Evolutionary conservation across 2,329 filamentous ascomycete species (phyloP).

Genomic region (Aureobasidium vineae): DNA sequence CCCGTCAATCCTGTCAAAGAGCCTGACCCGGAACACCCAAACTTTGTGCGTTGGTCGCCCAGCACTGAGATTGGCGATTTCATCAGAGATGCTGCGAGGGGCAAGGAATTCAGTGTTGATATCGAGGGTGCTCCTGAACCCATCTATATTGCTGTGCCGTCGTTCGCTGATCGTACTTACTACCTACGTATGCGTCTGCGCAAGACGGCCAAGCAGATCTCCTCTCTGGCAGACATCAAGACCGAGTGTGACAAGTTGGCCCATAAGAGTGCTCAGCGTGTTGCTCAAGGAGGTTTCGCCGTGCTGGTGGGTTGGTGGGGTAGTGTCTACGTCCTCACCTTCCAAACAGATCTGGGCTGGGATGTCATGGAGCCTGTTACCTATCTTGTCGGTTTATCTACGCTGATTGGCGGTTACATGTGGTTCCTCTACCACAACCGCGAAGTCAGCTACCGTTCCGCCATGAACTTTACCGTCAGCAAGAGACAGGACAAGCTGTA

Average conservation of each 20-base stretch:
- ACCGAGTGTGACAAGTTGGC: slow-evolving; percentile 76
- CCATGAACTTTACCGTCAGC: slow-evolving; percentile 82
- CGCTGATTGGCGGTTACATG: slow-evolving; percentile 84
- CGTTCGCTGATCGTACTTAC: slow-evolving; percentile 86
- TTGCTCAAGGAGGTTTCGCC: slow-evolving; percentile 77
- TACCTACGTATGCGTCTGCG: slow-evolving; percentile 76
- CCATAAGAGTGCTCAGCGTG: slow-evolving; percentile 70
- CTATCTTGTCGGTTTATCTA: slow-evolving; percentile 81
- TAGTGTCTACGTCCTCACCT: slow-evolving; percentile 67
- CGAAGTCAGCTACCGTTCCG: slow-evolving; percentile 81
- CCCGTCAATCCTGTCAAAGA: slow-evolving; percentile 13
- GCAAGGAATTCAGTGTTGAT: slow-evolving; percentile 78
- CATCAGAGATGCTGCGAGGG: slow-evolving; percentile 81
- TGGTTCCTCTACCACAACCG: slow-evolving; percentile 94
- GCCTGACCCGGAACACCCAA: slow-evolving; percentile 47
- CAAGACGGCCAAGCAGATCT: slow-evolving; percentile 67
- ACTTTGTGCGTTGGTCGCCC: slow-evolving; percentile 83
- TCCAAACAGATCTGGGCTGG: slow-evolving; percentile 77
- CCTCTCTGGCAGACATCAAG: slow-evolving; percentile 70
- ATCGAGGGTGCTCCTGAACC: slow-evolving; percentile 69
- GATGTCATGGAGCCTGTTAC: slow-evolving; percentile 89
- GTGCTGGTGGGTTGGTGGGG: slow-evolving; percentile 77
- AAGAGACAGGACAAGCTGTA: slow-evolving; percentile 76
- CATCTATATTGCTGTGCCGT: slow-evolving; percentile 77
- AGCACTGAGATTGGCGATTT: slow-evolving; percentile 93